phyloP scores from a whole-genome alignment of 1,284 basidiomycete species.

The Cryptococcus sp. region DNA sequence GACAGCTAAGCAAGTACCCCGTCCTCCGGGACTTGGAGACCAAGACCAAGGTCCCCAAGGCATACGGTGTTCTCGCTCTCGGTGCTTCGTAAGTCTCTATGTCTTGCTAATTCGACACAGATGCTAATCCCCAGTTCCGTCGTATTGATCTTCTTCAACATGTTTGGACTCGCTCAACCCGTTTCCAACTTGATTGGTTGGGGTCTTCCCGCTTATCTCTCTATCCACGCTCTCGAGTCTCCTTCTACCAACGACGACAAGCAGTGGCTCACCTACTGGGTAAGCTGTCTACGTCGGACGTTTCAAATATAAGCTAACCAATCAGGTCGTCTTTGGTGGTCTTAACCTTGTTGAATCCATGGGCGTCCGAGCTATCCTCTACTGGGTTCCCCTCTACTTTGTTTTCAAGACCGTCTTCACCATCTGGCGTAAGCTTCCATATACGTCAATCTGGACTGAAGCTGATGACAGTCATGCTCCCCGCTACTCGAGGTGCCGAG shows the following conservation, averaged over 20 bases:
- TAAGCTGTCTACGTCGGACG: constrained; percentile 11
- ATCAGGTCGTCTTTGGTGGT: constrained; percentile 45
- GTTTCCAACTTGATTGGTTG: constrained; percentile 50
- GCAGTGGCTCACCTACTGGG: constrained; percentile 51
- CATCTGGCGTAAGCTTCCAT: constrained; percentile 58
- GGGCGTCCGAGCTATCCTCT: constrained; percentile 44
- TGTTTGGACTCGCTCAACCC: constrained; percentile 48
- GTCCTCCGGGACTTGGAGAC: constrained; percentile 76
- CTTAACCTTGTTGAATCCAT: constrained; percentile 49
- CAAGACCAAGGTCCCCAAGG: constrained; percentile 88
- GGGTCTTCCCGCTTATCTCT: constrained; percentile 50
- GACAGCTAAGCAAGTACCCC: constrained; percentile 84
- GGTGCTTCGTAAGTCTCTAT: constrained; percentile 53
- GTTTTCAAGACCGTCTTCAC: constrained; percentile 83
- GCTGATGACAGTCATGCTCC: constrained; percentile 37
- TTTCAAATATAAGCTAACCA: background rate
- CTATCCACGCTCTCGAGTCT: constrained; percentile 49
- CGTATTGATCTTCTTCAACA: constrained; percentile 50
- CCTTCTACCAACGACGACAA: constrained; percentile 50
- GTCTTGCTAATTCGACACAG: background rate
- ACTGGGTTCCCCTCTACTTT: constrained; percentile 64
- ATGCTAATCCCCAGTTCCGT: constrained; percentile 28
- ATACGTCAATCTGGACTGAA: background rate
- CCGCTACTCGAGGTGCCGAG: constrained; percentile 63
- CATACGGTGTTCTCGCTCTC: constrained; percentile 77